Evolutionary conservation across 2,329 filamentous ascomycete genomes (phyloP), one percentile per base, ranked within the genome.

Genomic region (Cyanodermella asteris): DNA sequence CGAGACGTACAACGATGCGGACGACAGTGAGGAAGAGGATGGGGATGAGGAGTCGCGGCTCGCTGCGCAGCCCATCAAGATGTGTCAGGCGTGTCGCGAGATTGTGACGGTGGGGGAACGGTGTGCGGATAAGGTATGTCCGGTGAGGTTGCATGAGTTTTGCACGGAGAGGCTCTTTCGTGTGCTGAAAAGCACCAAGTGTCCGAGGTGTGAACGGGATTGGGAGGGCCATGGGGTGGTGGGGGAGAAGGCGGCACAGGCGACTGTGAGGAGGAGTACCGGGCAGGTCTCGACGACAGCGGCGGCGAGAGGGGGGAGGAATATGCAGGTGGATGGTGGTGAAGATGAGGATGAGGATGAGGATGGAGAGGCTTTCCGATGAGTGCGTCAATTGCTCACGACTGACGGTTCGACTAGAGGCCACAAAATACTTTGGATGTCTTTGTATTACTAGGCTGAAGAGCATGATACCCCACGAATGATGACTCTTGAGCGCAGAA

Each of bases 21-120:
- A 66, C 7, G 55, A 58, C 2, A 66, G 65, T 7, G 51, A 55
- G n/a, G 66, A 66, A 17, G 43, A 51, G 0, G 49, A 52, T 2
- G 49, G 49, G 13, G 50, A 49, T 2, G 16, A 15, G 12, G 11
- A 21, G 16, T 23, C 26, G 8, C 28, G 22, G 29, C n/a, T n/a
- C n/a, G n/a, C n/a, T n/a, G n/a, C n/a, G n/a, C n/a, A n/a, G n/a
- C 67, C 69, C 33, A 75, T 97, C 44, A 91, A 87, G 50, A 67
- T 71, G 33, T 97, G 87, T 44, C 65, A 74, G 40, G 81, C 77
- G 1, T 97, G 87, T 48, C 75, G 69, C 45, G 81, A 91, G 35
- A 73, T 94, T 32, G 66, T 94, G 20, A 97, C 84, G 1, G 54
- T 74, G 34, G 81, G 82, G 1, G 64, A 81, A 56, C 63, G 82